Evolutionary conservation across 106 monocot genomes (phyloP).

Genomic region (Gastrodia elata): DNA sequence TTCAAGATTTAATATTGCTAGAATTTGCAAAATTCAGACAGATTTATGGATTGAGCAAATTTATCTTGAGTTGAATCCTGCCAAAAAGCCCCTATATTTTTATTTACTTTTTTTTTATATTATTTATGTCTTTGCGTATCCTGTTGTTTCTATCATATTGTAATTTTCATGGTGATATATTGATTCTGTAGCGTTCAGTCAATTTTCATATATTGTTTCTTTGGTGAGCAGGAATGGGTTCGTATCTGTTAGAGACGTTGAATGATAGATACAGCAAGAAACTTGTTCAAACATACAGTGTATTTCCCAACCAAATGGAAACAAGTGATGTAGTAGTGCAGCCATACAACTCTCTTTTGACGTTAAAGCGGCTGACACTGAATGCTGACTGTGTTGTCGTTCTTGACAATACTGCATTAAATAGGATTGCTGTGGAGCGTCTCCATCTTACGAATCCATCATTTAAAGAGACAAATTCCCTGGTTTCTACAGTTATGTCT

Average conservation of each 20-base stretch:
- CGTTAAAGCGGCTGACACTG: constrained; percentile 81
- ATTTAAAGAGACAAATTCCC: constrained; percentile 91
- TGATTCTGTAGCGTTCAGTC: neutral
- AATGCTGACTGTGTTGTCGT: constrained; percentile 99
- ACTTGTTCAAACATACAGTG: constrained; percentile 95
- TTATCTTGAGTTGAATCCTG: no score
- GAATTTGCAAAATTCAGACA: no score
- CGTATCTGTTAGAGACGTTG: constrained; percentile 87
- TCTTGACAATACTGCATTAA: constrained; percentile 95
- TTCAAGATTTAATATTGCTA: no score
- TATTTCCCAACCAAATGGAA: constrained; percentile 98
- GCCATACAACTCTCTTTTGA: constrained; percentile 94
- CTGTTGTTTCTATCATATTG: neutral
- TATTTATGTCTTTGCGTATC: neutral
- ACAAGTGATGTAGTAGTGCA: constrained; percentile 97
- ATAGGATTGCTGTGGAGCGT: constrained; percentile 96
- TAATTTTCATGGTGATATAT: neutral
- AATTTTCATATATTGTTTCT: constrained; percentile 3
- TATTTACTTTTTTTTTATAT: neutral
- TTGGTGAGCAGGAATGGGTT: constrained; percentile 80
- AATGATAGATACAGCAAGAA: constrained; percentile 98
- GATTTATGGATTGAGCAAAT: no score
- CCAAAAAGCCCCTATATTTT: no score
- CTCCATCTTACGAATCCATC: constrained; percentile 90
- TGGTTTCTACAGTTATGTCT: constrained; percentile 99